These are phyloP conservation scores for Hypoxylon sp. DNA, from an alignment of 2,329 filamentous ascomycete species.

Conservation along the genomic window DNA sequence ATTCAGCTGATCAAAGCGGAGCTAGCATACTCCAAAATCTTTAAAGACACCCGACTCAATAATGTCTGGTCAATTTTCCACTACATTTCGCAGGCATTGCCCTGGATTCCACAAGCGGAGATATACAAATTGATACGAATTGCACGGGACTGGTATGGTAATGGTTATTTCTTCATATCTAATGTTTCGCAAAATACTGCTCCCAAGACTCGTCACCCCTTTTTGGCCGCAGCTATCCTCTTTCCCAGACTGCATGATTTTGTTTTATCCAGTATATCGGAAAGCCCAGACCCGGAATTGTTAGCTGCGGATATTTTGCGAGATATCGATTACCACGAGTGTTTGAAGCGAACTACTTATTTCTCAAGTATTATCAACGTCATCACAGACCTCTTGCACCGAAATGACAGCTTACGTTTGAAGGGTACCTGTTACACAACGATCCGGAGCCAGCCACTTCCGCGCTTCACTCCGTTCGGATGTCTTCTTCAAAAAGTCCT, in stretches of 20 bases:
- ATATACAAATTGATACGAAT: not conserved
- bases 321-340: not conserved
- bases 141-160: slow-evolving; percentile 5
- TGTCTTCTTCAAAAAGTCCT: not conserved
- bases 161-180: not conserved
- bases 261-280: not conserved
- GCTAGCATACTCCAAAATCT: not conserved
- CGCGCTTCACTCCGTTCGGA: not conserved
- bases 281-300: not conserved
- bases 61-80: not conserved
- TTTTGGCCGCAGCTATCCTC: not conserved
- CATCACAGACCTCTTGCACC: not conserved
- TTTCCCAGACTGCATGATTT: not conserved
- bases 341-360: not conserved
- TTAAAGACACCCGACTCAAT: not conserved
- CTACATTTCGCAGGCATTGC: not conserved
- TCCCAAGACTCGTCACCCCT: not conserved
- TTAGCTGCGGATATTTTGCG: slow-evolving; percentile 8
- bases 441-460: not conserved
- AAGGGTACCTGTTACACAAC: not conserved
- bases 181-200: not conserved
- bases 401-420: not conserved
- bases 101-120: not conserved
- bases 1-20: not conserved
- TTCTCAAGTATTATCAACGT: not conserved